Evolutionary conservation across 1,284 basidiomycete species (phyloP).

Genomic region (Cryptococcus sp.): DNA sequence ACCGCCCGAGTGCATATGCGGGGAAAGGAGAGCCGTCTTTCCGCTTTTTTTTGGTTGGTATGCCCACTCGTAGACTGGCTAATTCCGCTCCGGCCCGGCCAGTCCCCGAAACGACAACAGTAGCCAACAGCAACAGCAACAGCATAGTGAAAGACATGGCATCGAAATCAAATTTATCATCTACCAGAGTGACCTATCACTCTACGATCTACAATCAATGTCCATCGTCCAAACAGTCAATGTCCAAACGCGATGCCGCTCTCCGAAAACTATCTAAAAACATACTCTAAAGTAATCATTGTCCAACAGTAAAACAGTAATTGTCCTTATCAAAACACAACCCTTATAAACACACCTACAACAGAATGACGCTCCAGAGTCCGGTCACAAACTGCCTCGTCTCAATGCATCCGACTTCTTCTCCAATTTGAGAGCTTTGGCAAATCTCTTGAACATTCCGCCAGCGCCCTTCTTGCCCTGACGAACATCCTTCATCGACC

Average conservation of each 20-base stretch:
- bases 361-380: not conserved
- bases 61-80: too few relatives aligned
- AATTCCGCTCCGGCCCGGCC: too few relatives aligned
- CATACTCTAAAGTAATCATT: not conserved
- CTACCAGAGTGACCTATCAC: too few relatives aligned
- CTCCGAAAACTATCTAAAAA: not conserved
- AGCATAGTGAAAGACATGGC: too few relatives aligned
- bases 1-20: too few relatives aligned
- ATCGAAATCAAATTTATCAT: too few relatives aligned
- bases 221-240: not conserved
- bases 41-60: too few relatives aligned
- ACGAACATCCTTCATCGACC: conserved; percentile 19
- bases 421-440: conserved; percentile 30
- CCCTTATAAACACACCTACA: not conserved
- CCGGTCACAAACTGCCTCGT: conserved; percentile 18
- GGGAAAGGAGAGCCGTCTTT: too few relatives aligned
- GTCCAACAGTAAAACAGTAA: not conserved
- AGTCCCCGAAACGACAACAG: too few relatives aligned
- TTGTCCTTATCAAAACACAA: too few relatives aligned
- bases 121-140: too few relatives aligned
- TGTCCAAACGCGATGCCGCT: not conserved
- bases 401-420: conserved; percentile 25
- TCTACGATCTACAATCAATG: not conserved
- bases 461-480: conserved; percentile 22
- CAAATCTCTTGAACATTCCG: conserved; percentile 35